Evolutionary conservation across 306 rosid species (phyloP).

Genomic region (Rosa multiflora): DNA sequence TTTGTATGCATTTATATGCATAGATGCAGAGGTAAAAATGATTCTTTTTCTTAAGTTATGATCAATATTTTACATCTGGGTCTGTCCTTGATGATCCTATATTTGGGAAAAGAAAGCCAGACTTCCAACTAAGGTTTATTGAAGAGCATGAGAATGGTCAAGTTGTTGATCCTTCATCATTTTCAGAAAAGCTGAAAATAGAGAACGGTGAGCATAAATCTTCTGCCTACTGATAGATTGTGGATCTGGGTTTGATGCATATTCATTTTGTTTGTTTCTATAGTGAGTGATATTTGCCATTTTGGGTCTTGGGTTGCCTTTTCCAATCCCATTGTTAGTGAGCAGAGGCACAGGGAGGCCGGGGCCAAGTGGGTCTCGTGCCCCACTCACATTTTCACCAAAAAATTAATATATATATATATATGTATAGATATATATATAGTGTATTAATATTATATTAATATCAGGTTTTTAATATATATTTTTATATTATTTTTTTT

Average conservation of each 20-base stretch:
- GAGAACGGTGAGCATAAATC: conserved; percentile 26
- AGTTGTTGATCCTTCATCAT: conserved; percentile 43
- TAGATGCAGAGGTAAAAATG: not conserved
- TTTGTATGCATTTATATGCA: not conserved
- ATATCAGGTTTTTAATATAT: too few relatives aligned
- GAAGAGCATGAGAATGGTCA: conserved; percentile 36
- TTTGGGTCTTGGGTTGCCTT: too few relatives aligned
- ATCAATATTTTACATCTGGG: conserved; percentile 40
- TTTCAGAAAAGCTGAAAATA: conserved; percentile 34
- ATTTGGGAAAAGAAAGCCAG: conserved; percentile 46
- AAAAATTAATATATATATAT: too few relatives aligned
- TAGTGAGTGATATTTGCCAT: too few relatives aligned
- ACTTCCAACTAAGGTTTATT: conserved; percentile 50
- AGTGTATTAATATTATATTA: too few relatives aligned
- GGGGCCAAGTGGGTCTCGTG: too few relatives aligned
- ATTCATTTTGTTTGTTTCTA: too few relatives aligned
- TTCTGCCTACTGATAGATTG: conserved; percentile 31
- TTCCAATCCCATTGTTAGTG: too few relatives aligned
- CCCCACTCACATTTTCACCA: too few relatives aligned
- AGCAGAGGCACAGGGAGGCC: too few relatives aligned
- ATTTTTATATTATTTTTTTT: too few relatives aligned
- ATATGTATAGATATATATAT: too few relatives aligned
- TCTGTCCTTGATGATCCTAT: conserved; percentile 43
- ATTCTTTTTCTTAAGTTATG: conserved; percentile 16
- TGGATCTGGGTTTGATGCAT: conserved; percentile 4